A percentile compares a stretch with the other conserved stretches of the same genome.
Evolutionary conservation across 345 rosid genomes (phyloP).

Genomic region (Trapa incisa): DNA sequence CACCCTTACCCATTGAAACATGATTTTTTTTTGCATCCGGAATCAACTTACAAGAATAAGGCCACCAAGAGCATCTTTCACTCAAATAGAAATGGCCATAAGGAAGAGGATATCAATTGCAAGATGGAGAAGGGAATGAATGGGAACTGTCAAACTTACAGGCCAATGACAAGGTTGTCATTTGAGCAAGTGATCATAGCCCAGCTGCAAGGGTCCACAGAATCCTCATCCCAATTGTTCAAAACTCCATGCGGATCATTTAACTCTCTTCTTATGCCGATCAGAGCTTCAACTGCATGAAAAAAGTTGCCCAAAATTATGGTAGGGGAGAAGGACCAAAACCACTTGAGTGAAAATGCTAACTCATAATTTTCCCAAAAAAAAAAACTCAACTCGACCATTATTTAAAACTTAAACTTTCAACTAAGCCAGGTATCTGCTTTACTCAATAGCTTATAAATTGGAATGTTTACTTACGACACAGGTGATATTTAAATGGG

Average conservation of each 20-base stretch:
- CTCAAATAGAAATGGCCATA: too few species aligned
- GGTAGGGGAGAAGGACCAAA: not conserved
- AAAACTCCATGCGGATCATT: slow-evolving; percentile 77
- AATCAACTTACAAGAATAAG: not conserved
- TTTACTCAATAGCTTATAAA: not conserved
- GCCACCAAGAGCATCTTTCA: too few species aligned
- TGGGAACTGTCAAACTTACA: slow-evolving; percentile 29
- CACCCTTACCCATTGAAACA: not conserved
- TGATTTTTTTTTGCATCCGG: not conserved
- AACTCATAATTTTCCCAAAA: too few species aligned
- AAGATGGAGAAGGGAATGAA: too few species aligned
- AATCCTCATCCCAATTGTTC: slow-evolving; percentile 84
- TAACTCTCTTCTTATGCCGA: slow-evolving; percentile 39
- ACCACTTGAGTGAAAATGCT: too few species aligned
- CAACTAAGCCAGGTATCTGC: too few species aligned
- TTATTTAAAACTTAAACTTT: too few species aligned
- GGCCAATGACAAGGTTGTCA: slow-evolving; percentile 65
- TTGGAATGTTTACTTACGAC: too few species aligned
- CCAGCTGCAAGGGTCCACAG: slow-evolving; percentile 99
- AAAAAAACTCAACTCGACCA: too few species aligned
- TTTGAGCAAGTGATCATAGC: slow-evolving; percentile 80
- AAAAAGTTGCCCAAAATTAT: not conserved
- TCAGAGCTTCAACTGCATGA: slow-evolving; percentile 70
- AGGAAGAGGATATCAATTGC: not conserved
- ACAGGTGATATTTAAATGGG: not conserved